These are phyloP conservation scores for Echeveria elegans DNA, from an alignment of 164 flowering plant species.

Conservation along the genomic window DNA sequence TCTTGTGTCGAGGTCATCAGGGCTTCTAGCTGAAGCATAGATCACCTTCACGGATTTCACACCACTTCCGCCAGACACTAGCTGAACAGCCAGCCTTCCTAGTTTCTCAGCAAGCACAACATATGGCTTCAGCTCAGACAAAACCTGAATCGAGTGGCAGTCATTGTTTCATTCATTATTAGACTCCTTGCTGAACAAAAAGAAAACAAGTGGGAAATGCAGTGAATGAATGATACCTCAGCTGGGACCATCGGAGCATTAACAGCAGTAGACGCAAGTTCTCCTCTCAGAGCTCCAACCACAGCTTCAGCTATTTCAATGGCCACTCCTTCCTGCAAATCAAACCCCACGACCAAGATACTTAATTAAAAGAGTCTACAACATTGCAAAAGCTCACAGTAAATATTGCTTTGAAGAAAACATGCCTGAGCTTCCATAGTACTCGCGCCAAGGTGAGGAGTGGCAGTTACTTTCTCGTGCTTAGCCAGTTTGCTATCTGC, in stretches of 20 bases:
- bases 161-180: background rate
- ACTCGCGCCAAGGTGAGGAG: slow-evolving; percentile 92
- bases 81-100: slow-evolving; percentile 16
- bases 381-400: no score
- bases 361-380: slow-evolving; percentile 16
- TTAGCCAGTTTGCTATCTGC: slow-evolving; percentile 50
- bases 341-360: no score
- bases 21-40: slow-evolving; percentile 13
- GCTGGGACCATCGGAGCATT: slow-evolving; percentile 72
- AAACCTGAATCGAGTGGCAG: slow-evolving; percentile 12
- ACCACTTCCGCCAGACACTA: slow-evolving; percentile 17
- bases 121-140: slow-evolving; percentile 16
- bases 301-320: slow-evolving; percentile 19
- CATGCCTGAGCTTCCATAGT: slow-evolving; percentile 77
- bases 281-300: slow-evolving; percentile 52
- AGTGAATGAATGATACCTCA: slow-evolving; percentile 25
- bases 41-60: slow-evolving; percentile 13
- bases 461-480: slow-evolving; percentile 73
- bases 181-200: background rate
- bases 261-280: slow-evolving; percentile 59
- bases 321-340: slow-evolving; percentile 37
- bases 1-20: slow-evolving; percentile 17
- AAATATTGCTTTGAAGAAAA: no score
- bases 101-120: slow-evolving; percentile 18
- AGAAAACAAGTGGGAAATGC: background rate